These are phyloP conservation scores for Backusella mclennaniae DNA, from an alignment of 192 early-diverging fungal species.

Conservation along the genomic window DNA sequence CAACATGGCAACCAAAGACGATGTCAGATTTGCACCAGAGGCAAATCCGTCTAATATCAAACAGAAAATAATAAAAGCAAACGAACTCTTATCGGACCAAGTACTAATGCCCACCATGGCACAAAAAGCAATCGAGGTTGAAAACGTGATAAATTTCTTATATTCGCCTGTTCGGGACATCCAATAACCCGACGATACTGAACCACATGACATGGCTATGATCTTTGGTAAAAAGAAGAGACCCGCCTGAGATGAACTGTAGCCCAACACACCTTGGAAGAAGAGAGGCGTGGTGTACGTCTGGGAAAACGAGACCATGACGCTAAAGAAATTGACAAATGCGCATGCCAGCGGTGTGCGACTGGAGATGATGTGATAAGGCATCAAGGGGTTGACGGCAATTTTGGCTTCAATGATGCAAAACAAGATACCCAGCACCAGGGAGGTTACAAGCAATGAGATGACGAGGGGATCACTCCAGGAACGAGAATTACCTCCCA, in stretches of 20 bases:
- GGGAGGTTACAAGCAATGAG: constrained; percentile 30
- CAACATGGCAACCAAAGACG: constrained; percentile 50
- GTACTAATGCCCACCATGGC: constrained; percentile 54
- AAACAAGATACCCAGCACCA: constrained; percentile 35
- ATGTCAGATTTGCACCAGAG: constrained; percentile 54
- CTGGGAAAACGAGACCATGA: constrained; percentile 31
- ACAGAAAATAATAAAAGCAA: constrained; percentile 46
- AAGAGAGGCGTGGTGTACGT: constrained; percentile 39
- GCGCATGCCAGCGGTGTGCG: constrained; percentile 39
- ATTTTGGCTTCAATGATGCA: constrained; percentile 54
- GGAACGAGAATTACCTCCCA: constrained; percentile 52
- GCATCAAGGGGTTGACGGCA: constrained; percentile 64
- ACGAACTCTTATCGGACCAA: constrained; percentile 49
- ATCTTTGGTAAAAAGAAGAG: constrained; percentile 34
- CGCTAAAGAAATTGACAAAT: constrained; percentile 46
- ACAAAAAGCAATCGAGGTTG: constrained; percentile 48
- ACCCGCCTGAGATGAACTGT: constrained; percentile 22
- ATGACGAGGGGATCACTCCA: constrained; percentile 52
- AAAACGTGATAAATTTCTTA: constrained; percentile 33
- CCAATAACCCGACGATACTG: constrained; percentile 22
- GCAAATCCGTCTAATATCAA: constrained; percentile 50
- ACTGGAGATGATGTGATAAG: constrained; percentile 53
- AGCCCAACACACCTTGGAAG: constrained; percentile 37
- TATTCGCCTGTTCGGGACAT: constrained; percentile 39
- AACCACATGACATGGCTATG: constrained; percentile 22